These are phyloP conservation scores for Acorus calamus DNA, from an alignment of 106 monocot genomes.

Conservation along the genomic window DNA sequence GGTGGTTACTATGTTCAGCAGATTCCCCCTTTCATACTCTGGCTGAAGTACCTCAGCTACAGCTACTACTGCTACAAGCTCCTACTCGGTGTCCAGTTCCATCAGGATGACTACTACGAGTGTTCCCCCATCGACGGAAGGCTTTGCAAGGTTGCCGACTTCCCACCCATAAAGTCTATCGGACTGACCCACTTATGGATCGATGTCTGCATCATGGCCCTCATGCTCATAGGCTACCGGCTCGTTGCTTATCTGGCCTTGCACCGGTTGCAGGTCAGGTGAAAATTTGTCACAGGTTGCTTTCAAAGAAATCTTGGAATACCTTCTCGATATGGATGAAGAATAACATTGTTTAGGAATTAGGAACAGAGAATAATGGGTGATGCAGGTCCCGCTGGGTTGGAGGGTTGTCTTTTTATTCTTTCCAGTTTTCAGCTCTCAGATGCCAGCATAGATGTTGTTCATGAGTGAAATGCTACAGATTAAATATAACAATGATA, in stretches of 20 bases:
- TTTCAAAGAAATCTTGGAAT: no score
- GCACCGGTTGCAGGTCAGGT: constrained; percentile 38
- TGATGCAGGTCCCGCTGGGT: no score
- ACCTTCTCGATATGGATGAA: no score
- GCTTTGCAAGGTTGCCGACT: constrained; percentile 40
- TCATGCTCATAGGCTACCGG: constrained; percentile 67
- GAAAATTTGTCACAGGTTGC: background rate
- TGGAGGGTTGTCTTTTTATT: no score
- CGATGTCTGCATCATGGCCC: constrained; percentile 72
- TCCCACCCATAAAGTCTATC: constrained; percentile 44
- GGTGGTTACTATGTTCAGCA: constrained; percentile 85
- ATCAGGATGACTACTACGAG: constrained; percentile 33
- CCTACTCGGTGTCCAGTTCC: constrained; percentile 53
- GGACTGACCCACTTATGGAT: constrained; percentile 54
- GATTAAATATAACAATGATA: no score
- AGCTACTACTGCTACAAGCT: constrained; percentile 83
- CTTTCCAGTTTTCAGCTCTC: no score
- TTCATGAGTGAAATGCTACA: no score
- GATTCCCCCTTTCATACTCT: constrained; percentile 59
- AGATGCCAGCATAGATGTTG: no score
- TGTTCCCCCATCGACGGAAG: constrained; percentile 21
- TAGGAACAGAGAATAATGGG: no score
- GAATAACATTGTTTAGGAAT: no score
- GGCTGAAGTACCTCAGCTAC: constrained; percentile 80
- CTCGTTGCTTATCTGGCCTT: constrained; percentile 61